Evolutionary conservation across 1,139 yeast species (phyloP).

Genomic region (Ogataea hybrid): DNA sequence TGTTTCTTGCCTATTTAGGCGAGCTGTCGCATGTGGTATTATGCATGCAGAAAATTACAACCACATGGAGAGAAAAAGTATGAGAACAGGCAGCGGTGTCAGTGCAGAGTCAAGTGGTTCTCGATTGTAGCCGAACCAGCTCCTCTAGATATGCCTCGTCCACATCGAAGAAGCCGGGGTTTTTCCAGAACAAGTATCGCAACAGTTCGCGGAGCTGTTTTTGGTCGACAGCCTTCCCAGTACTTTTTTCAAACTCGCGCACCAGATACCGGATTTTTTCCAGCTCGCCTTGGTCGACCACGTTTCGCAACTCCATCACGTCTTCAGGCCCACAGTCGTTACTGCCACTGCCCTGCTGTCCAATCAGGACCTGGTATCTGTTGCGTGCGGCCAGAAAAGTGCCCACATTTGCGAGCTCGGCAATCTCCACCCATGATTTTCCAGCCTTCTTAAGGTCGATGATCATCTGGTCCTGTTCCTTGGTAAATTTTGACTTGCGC

Average conservation of each 20-base stretch:
- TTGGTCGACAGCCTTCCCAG: conserved; percentile 53
- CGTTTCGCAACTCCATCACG: conserved; percentile 45
- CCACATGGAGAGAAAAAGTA: neutral
- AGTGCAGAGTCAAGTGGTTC: neutral
- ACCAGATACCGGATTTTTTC: conserved; percentile 71
- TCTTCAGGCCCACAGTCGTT: conserved; percentile 65
- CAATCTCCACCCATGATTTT: conserved; percentile 72
- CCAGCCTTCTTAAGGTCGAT: conserved; percentile 61
- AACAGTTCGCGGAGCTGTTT: conserved; percentile 57
- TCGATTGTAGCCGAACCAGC: conserved; percentile 16
- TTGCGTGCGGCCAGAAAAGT: conserved; percentile 73
- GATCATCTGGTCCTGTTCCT: conserved; percentile 67
- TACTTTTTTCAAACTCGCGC: conserved; percentile 56
- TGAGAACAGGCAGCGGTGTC: neutral
- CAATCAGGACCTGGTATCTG: conserved; percentile 76
- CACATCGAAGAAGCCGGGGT: conserved; percentile 60
- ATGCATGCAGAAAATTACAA: conserved; percentile 3
- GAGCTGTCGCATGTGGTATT: neutral
- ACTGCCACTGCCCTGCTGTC: conserved; percentile 79
- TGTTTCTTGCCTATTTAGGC: neutral
- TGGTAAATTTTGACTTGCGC: conserved; percentile 64
- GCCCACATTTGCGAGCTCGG: conserved; percentile 63
- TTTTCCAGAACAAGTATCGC: conserved; percentile 49
- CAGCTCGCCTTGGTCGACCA: conserved; percentile 66
- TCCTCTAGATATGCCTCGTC: conserved; percentile 37